Conservation (phyloP, 2,329 filamentous ascomycete species). For the Fusarium coicis region DNA sequence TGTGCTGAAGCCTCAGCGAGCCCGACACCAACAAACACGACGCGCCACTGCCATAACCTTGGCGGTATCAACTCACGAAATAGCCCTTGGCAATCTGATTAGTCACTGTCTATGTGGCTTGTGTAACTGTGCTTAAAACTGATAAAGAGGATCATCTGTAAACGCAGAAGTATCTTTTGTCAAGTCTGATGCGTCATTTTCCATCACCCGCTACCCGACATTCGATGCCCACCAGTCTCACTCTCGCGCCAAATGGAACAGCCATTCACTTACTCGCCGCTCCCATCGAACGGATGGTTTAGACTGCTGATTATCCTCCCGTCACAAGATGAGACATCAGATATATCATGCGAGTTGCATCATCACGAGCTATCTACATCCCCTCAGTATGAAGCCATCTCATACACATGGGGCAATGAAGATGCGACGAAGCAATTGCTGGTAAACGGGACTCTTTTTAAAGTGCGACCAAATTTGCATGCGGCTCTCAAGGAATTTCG, state of each 20-base stretch:
- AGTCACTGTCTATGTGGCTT: neutral
- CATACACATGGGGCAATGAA: constrained; percentile 11
- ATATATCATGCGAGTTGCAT: neutral
- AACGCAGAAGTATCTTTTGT: neutral
- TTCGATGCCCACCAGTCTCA: neutral
- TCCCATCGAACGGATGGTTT: constrained; percentile 2
- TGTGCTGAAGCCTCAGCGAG: neutral
- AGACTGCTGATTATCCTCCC: neutral
- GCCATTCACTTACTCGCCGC: neutral
- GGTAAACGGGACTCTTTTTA: neutral
- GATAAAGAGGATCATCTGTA: rapidly evolving
- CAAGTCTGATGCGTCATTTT: neutral
- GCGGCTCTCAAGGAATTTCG: neutral
- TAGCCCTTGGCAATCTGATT: rapidly evolving
- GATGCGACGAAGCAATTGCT: neutral
- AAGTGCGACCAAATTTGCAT: neutral
- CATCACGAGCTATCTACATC: neutral
- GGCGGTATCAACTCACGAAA: neutral
- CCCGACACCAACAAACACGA: neutral
- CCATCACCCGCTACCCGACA: neutral
- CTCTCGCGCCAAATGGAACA: neutral
- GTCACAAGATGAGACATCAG: neutral
- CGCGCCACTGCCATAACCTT: neutral
- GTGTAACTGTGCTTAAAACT: too few species aligned
- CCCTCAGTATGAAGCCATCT: constrained; percentile 5